phyloP scores from a whole-genome alignment of 352 stramenopile species.

The Stephanocyclus meneghinianus region DNA sequence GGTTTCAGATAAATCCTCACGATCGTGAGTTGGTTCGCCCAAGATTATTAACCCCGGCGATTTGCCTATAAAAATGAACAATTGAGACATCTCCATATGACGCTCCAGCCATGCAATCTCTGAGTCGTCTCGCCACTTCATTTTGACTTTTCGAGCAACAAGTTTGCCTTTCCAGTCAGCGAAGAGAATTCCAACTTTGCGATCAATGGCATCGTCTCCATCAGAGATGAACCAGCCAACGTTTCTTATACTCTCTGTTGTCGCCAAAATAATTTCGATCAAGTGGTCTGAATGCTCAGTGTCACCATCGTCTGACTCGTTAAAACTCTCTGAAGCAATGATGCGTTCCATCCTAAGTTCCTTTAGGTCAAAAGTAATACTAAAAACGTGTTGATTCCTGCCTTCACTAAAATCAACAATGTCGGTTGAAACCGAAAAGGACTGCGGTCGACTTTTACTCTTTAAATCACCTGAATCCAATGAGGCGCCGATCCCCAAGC shows the following conservation, averaged over 20 bases:
- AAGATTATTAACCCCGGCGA: conserved; percentile 31
- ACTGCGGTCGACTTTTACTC: background rate
- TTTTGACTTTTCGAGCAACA: conserved; percentile 23
- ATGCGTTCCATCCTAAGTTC: background rate
- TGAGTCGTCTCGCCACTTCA: conserved; percentile 34
- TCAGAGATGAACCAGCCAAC: conserved; percentile 40
- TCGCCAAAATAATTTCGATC: conserved; percentile 40
- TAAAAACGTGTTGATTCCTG: background rate
- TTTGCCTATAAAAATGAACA: conserved; percentile 38
- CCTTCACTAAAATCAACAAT: conserved; percentile 38
- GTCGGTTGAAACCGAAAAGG: conserved; percentile 66
- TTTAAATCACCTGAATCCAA: background rate
- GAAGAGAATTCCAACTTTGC: conserved; percentile 25
- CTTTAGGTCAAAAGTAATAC: background rate
- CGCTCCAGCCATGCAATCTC: conserved; percentile 42
- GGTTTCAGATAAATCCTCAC: conserved; percentile 35
- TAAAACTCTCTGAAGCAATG: background rate
- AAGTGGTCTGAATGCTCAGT: background rate
- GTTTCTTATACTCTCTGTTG: conserved; percentile 37
- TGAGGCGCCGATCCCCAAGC: background rate
- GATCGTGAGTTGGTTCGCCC: conserved; percentile 44
- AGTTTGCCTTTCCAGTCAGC: conserved; percentile 45
- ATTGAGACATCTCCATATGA: conserved; percentile 44
- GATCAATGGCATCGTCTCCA: conserved; percentile 16
- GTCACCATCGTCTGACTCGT: background rate